Evolutionary conservation across 441 rosid species (phyloP), one percentile per base, ranked within the genome.

Genomic region (Corymbia calophylla): DNA sequence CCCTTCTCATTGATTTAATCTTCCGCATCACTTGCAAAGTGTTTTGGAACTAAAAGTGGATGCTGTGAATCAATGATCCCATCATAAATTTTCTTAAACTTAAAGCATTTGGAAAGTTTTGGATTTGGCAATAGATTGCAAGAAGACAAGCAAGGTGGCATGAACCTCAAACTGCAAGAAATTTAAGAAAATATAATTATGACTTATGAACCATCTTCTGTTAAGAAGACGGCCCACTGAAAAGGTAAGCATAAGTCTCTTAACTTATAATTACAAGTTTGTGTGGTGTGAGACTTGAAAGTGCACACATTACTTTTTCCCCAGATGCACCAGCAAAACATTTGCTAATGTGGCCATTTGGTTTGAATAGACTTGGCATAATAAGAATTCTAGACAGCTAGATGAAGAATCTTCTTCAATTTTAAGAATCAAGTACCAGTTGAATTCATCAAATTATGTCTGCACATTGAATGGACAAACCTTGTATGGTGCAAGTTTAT

Each of bases 401-500:
- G 17, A 77, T 44, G 84, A 77, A 77, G 84, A 77, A 14, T 77
- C 18, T 0, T 77, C 84, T 13, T 7, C 51, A 77, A 44, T 77
- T 23, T 44, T 13, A 77, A 77, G 6, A 77, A 77, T 44, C 51
- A 7, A 77, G 84, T 44, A 23, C 84, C 84, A 44, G n/a, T 23
- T 77, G 84, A 77, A 77, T 77, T 77, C n/a, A 77, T 23, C 77
- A 66, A 15, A 66, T 39, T 44, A 39, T 1, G 10, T 11, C 17
- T 77, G 18, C 15, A 23, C 51, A 44, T 23, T 77, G 84, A 77
- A 77, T 77, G 84, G 18, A 77, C 84, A 88, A 94, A 97, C 99
- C 99, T 98, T 98, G 96, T 98, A 97, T 21, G 99, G 99, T 56
- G 99, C 99, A 89, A 98, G 98, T 92, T 94, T 97, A 89, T 96